A percentile compares a stretch with the other conserved stretches of the same genome.
Conservation (phyloP, 2,329 filamentous ascomycete genomes). For the Colletotrichum magnum region DNA sequence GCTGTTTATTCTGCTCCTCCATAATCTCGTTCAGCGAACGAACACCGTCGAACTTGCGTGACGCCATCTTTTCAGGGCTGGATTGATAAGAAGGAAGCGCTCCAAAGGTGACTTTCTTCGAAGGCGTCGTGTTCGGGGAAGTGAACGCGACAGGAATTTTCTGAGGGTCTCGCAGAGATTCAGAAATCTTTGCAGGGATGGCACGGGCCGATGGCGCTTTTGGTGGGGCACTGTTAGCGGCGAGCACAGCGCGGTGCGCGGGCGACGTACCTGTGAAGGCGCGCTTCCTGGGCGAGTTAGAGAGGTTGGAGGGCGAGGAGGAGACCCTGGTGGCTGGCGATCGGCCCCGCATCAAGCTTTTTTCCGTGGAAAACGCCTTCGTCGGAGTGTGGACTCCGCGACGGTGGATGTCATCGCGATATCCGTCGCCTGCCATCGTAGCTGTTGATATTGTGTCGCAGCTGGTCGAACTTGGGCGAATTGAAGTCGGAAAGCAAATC, state of each 20-base stretch:
- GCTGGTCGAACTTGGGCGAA: conserved; percentile 9
- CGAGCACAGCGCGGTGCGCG: conserved; percentile 13
- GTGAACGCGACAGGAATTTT: conserved; percentile 36
- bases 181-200: conserved; percentile 24
- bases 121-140: conserved; percentile 24
- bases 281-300: neutral
- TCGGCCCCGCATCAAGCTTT: conserved; percentile 31
- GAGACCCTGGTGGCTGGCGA: neutral
- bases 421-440: conserved; percentile 16
- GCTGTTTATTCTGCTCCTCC: conserved; percentile 26
- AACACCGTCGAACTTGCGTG: conserved; percentile 39
- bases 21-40: conserved; percentile 35
- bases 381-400: conserved; percentile 16
- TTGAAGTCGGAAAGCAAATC: neutral
- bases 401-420: conserved; percentile 4
- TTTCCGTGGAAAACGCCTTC: conserved; percentile 19
- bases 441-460: neutral
- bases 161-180: conserved; percentile 26
- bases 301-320: neutral
- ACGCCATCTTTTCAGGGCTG: conserved; percentile 33
- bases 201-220: conserved; percentile 20
- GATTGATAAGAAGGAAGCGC: conserved; percentile 5
- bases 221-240: conserved; percentile 23
- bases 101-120: conserved; percentile 16
- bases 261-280: conserved; percentile 10